Percentiles rank a stretch among this genome's conserved stretches.
phyloP scores from a whole-genome alignment of 2,329 filamentous ascomycete species.

The Incumbomyces delicatus region DNA sequence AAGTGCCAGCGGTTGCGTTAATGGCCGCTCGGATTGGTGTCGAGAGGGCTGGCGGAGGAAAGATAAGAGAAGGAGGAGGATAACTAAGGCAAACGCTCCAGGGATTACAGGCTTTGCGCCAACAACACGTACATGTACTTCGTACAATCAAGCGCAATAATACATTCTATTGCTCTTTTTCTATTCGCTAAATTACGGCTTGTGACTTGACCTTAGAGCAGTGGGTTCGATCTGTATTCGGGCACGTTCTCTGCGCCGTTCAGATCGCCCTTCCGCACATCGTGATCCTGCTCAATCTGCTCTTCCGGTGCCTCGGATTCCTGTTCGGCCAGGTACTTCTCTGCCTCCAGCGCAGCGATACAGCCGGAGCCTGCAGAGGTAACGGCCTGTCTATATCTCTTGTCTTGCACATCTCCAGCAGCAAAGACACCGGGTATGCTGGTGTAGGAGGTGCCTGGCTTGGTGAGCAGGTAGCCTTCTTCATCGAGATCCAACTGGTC shows the following conservation, averaged over 20 bases:
- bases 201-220: conserved; percentile 41
- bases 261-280: conserved; percentile 40
- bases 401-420: conserved; percentile 96
- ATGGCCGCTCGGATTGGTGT: too few species aligned
- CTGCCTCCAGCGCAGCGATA: conserved; percentile 88
- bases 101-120: too few species aligned
- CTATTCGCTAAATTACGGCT: too few species aligned
- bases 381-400: conserved; percentile 94
- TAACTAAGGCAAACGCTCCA: too few species aligned
- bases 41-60: too few species aligned
- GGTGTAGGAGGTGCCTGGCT: conserved; percentile 79
- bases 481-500: conserved; percentile 78
- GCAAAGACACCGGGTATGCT: conserved; percentile 89
- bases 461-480: conserved; percentile 84
- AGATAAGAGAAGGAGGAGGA: too few species aligned
- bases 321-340: conserved; percentile 77
- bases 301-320: conserved; percentile 45
- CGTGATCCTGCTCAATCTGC: conserved; percentile 34
- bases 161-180: too few species aligned
- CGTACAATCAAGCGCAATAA: too few species aligned
- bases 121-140: too few species aligned
- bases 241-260: conserved; percentile 42
- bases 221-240: conserved; percentile 55
- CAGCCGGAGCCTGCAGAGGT: conserved; percentile 95
- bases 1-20: too few species aligned